These are phyloP conservation scores for Dioscorea alata DNA, from an alignment of 106 monocot species.

Conservation along the genomic window DNA sequence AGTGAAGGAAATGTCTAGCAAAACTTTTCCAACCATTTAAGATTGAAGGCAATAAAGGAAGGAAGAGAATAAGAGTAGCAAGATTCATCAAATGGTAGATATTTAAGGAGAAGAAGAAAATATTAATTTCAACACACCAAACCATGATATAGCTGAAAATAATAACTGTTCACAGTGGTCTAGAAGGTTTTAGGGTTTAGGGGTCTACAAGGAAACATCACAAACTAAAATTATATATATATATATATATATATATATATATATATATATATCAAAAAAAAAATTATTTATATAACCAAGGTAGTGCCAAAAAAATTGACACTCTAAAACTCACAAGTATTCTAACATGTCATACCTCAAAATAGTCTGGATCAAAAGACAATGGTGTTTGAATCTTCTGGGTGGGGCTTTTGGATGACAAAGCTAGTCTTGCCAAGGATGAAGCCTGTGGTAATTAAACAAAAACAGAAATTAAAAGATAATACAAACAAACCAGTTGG, in stretches of 20 bases:
- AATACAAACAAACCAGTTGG: too few relatives aligned
- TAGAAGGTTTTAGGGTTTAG: background rate
- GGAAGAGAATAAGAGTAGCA: background rate
- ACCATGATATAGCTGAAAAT: background rate
- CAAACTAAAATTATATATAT: too few relatives aligned
- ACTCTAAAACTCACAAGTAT: background rate
- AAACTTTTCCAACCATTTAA: too few relatives aligned
- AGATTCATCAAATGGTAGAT: background rate
- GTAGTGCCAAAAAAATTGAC: background rate
- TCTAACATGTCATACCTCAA: conserved; percentile 43
- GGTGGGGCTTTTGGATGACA: conserved; percentile 30
- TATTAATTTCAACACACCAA: background rate
- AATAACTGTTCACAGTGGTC: background rate
- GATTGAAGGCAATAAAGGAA: too few relatives aligned
- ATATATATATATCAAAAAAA: too few relatives aligned
- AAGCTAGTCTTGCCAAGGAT: conserved; percentile 67
- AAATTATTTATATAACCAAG: too few relatives aligned
- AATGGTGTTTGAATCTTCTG: conserved; percentile 22
- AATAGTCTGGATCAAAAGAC: conserved; percentile 63
- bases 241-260: too few relatives aligned
- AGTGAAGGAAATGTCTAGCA: too few relatives aligned
- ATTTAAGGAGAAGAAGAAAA: background rate
- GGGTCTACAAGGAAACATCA: background rate
- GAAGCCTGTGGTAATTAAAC: conserved; percentile 46
- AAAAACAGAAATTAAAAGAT: background rate